Evolutionary conservation across 78 protist genomes (phyloP).

Genomic region (Isochrysis galbana): DNA sequence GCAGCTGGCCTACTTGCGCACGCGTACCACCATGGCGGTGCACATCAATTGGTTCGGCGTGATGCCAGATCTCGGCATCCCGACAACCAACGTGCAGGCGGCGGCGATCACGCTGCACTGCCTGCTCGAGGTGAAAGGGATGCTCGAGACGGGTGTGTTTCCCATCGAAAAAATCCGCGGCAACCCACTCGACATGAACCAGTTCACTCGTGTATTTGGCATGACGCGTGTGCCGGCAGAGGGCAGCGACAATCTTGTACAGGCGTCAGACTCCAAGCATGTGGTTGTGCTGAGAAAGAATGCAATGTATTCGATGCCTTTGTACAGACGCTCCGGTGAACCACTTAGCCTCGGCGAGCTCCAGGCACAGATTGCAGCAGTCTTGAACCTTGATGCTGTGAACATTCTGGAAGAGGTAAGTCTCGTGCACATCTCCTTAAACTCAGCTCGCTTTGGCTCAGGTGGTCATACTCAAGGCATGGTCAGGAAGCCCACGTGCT

Average conservation of each 20-base stretch:
- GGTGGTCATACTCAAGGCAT: too few relatives aligned
- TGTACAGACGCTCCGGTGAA: too few relatives aligned
- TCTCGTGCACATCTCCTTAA: too few relatives aligned
- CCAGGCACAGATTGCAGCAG: too few relatives aligned
- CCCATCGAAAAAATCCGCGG: background rate
- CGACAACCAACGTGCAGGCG: background rate
- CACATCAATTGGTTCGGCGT: slow-evolving; percentile 4
- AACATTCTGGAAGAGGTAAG: too few relatives aligned
- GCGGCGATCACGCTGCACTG: background rate
- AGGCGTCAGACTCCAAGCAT: background rate
- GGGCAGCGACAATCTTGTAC: background rate
- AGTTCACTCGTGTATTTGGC: background rate
- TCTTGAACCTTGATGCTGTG: too few relatives aligned
- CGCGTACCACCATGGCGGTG: background rate
- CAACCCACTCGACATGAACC: slow-evolving; percentile 19
- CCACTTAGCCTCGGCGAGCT: too few relatives aligned
- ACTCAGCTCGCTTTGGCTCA: too few relatives aligned
- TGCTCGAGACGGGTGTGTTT: background rate
- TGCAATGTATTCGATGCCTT: too few relatives aligned
- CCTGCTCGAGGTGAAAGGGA: background rate
- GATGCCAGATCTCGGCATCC: background rate
- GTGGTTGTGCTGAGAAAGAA: background rate
- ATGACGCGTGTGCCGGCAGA: slow-evolving; percentile 29
- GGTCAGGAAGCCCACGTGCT: too few relatives aligned
- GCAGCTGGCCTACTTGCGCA: slow-evolving; percentile 1